These are phyloP conservation scores for Hypoxylon rubiginosum DNA, from an alignment of 2,329 filamentous ascomycete genomes.

Conservation along the genomic window DNA sequence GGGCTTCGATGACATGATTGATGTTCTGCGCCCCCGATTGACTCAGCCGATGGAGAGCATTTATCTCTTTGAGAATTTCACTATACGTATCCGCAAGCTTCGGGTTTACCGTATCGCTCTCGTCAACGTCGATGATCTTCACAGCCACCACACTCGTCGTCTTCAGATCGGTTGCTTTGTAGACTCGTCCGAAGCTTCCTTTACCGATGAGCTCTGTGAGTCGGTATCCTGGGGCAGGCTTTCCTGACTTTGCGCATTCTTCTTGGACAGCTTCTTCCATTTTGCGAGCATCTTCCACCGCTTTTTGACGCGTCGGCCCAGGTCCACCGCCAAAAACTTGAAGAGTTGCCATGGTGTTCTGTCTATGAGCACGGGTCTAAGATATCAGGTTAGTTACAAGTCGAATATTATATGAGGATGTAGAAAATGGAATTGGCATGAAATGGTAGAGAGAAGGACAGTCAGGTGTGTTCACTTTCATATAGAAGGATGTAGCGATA, in stretches of 20 bases:
- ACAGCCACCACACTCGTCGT: conserved; percentile 74
- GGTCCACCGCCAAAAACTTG: conserved; percentile 46
- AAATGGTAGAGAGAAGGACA: neutral
- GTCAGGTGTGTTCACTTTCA: neutral
- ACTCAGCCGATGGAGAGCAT: conserved; percentile 77
- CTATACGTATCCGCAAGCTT: conserved; percentile 76
- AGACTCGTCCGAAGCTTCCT: conserved; percentile 80
- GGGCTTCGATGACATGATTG: conserved; percentile 83
- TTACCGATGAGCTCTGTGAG: conserved; percentile 81
- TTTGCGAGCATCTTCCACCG: conserved; percentile 76
- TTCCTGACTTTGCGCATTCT: conserved; percentile 70
- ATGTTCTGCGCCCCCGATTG: conserved; percentile 83
- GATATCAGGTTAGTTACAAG: conserved; percentile 27
- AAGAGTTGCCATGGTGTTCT: conserved; percentile 46
- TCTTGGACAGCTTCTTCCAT: conserved; percentile 76
- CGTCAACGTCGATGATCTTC: conserved; percentile 88
- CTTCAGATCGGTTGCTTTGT: conserved; percentile 69
- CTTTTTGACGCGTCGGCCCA: conserved; percentile 60
- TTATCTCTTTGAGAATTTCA: conserved; percentile 77
- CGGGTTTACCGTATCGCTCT: conserved; percentile 76
- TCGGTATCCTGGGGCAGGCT: conserved; percentile 74
- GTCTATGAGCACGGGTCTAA: conserved; percentile 21
- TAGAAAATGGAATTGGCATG: neutral
- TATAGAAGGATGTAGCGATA: neutral
- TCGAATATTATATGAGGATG: neutral